phyloP scores from a whole-genome alignment of 225 moss, liverwort and hornwort genomes.

The Pleurozium schreberi region DNA sequence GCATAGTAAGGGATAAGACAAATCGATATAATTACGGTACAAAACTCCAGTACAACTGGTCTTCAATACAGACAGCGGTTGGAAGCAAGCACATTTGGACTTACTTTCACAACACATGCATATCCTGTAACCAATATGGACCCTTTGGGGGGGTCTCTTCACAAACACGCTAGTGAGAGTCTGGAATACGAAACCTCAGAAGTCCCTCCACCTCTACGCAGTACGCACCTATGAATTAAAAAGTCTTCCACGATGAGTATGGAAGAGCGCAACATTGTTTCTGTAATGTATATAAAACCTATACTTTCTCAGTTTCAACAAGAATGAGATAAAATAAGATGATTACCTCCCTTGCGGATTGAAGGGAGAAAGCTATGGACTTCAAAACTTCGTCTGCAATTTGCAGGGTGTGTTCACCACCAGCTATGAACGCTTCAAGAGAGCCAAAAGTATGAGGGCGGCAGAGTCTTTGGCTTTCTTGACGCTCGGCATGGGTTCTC shows the following conservation, averaged over 20 bases:
- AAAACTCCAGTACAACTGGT: background rate
- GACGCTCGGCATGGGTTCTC: constrained; percentile 99
- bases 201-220: constrained; percentile 4
- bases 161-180: constrained; percentile 6
- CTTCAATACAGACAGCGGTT: background rate
- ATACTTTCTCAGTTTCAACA: background rate
- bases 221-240: constrained; percentile 1
- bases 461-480: constrained; percentile 99
- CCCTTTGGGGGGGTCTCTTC: background rate
- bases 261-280: background rate
- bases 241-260: background rate
- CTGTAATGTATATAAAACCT: background rate
- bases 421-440: constrained; percentile 63
- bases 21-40: background rate
- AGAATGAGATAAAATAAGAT: constrained; percentile 1
- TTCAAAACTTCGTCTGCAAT: constrained; percentile 40
- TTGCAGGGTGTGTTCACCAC: constrained; percentile 7
- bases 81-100: constrained; percentile 11
- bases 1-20: background rate
- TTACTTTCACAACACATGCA: constrained; percentile 5
- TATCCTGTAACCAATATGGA: background rate
- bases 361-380: background rate
- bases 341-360: background rate
- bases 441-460: constrained; percentile 76
- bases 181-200: background rate